A percentile compares a stretch with the other conserved stretches of the same genome.
Evolutionary conservation across 2,329 filamentous ascomycete genomes (phyloP).

Genomic region (Scytalidium lignicola): DNA sequence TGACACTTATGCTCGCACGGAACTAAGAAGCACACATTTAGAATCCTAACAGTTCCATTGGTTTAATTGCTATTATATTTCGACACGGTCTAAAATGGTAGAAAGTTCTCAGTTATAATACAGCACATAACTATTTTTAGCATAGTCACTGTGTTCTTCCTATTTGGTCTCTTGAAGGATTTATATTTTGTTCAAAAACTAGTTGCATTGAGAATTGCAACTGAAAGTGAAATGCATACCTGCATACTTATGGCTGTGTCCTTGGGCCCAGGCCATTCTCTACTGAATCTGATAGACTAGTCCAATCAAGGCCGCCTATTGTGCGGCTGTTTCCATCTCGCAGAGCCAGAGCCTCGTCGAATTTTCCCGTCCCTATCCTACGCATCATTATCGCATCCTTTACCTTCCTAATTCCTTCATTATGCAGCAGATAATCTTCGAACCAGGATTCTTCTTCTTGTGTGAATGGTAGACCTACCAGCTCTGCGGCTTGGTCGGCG

Average conservation of each 20-base stretch:
- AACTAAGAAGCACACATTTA: too few species aligned
- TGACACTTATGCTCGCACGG: too few species aligned
- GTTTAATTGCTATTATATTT: too few species aligned
- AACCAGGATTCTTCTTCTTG: slow-evolving; percentile 69
- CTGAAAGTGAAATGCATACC: too few species aligned
- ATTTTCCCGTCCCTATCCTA: slow-evolving; percentile 61
- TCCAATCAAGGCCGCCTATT: slow-evolving; percentile 26
- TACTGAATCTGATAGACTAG: slow-evolving; percentile 20
- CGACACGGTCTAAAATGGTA: too few species aligned
- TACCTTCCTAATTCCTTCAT: slow-evolving; percentile 60
- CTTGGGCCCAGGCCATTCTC: slow-evolving; percentile 24
- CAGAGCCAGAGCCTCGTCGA: slow-evolving; percentile 42
- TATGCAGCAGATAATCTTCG: slow-evolving; percentile 59
- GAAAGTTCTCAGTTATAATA: too few species aligned
- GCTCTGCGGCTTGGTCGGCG: slow-evolving; percentile 58
- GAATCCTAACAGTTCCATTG: too few species aligned
- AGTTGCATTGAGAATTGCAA: too few species aligned
- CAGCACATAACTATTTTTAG: too few species aligned
- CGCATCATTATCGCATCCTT: slow-evolving; percentile 73
- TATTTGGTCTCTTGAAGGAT: too few species aligned
- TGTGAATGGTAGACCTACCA: slow-evolving; percentile 70
- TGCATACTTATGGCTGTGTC: background rate
- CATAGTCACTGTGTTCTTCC: too few species aligned
- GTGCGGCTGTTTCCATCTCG: slow-evolving; percentile 27
- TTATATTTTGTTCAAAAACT: too few species aligned